A percentile compares a stretch with the other conserved stretches of the same genome.
Evolutionary conservation across 495 filamentous ascomycete genomes (phyloP).

Genomic region (Podospora anserina): DNA sequence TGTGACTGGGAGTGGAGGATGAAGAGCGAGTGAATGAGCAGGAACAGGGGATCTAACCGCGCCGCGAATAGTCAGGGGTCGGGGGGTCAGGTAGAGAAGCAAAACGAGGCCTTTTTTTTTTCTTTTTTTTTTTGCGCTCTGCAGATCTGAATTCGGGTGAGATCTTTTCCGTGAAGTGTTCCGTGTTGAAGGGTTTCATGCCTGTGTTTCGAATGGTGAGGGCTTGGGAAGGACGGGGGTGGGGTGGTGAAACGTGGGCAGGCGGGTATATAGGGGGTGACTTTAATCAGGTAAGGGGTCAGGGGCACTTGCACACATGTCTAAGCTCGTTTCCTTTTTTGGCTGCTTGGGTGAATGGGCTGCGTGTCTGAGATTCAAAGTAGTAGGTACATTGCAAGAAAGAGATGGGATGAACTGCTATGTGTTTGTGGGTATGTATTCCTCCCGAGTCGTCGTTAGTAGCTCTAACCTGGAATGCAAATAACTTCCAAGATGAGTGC

Average conservation of each 20-base stretch:
- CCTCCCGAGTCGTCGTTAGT: no score
- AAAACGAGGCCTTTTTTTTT: background rate
- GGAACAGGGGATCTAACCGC: background rate
- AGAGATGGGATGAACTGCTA: background rate
- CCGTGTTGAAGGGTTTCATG: background rate
- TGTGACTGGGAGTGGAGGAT: slow-evolving; percentile 14
- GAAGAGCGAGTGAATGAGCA: background rate
- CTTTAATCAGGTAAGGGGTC: background rate
- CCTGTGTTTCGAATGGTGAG: background rate
- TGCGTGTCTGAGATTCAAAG: background rate
- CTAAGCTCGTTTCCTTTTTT: background rate
- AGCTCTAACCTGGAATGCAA: no score
- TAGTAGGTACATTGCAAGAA: background rate
- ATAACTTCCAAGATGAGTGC: no score
- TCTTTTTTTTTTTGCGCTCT: background rate
- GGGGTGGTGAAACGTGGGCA: background rate
- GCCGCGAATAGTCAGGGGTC: background rate
- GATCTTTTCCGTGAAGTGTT: background rate
- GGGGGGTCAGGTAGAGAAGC: background rate
- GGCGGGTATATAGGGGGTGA: background rate
- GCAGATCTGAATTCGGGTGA: background rate
- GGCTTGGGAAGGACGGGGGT: background rate
- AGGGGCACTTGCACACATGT: background rate
- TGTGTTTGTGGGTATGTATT: no score
- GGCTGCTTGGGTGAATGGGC: background rate